Evolutionary conservation across 495 filamentous ascomycete genomes (phyloP).

Genomic region (Daldinia grandis): DNA sequence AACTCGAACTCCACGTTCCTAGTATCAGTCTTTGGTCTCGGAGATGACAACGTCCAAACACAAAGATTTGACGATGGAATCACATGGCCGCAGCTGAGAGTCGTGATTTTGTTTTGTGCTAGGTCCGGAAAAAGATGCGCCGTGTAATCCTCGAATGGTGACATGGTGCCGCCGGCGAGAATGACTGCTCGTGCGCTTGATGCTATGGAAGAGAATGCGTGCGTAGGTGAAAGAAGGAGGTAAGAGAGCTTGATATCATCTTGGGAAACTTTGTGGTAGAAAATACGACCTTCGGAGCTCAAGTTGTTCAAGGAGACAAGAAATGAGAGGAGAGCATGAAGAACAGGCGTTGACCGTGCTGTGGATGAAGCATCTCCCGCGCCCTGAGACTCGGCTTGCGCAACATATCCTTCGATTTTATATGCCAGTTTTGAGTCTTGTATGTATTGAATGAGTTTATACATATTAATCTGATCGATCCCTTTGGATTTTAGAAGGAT

Average conservation of each 20-base stretch:
- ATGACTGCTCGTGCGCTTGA: slow-evolving; percentile 88
- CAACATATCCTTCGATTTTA: slow-evolving; percentile 89
- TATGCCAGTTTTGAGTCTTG: slow-evolving; percentile 92
- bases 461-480: slow-evolving; percentile 93
- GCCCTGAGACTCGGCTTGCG: slow-evolving; percentile 62
- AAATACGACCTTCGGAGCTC: slow-evolving; percentile 85
- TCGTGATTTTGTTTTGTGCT: slow-evolving; percentile 68
- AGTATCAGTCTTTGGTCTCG: slow-evolving; percentile 49
- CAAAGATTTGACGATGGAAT: slow-evolving; percentile 84
- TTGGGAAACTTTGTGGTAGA: slow-evolving; percentile 66
- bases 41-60: slow-evolving; percentile 65
- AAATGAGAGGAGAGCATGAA: slow-evolving; percentile 87
- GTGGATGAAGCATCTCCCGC: slow-evolving; percentile 32
- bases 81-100: slow-evolving; percentile 93
- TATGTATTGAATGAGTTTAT: slow-evolving; percentile 85
- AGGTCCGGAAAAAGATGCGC: slow-evolving; percentile 85
- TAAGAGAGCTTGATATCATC: slow-evolving; percentile 75
- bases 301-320: slow-evolving; percentile 86
- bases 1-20: slow-evolving; percentile 79
- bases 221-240: slow-evolving; percentile 90
- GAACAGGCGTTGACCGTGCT: slow-evolving; percentile 67
- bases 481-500: slow-evolving; percentile 83
- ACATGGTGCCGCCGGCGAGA: slow-evolving; percentile 96
- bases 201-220: slow-evolving; percentile 89
- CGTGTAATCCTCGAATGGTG: slow-evolving; percentile 89